Base-by-base conservation (phyloP, 345 rosid species). In the Toxicodendron radicans region DNA sequence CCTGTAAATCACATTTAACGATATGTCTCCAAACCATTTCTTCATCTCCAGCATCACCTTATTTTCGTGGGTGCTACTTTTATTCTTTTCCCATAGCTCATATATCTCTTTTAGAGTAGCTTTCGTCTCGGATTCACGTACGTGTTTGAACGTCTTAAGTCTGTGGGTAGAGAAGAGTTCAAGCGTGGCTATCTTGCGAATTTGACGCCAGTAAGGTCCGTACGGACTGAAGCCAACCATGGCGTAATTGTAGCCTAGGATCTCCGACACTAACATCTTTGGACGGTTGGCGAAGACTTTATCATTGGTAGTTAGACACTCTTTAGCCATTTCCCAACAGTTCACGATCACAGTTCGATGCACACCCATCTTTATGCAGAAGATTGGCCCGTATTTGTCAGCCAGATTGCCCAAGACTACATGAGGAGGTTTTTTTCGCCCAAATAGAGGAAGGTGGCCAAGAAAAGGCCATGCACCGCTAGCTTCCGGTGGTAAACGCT, bases 371-470 rank as follows among this genome's bases (percentile, higher is more conserved):
- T 43, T 63, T 69, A 87, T 68, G 16, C 66, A 77, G 78, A 82
- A 84, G 33, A 84, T 73, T 0, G 84, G 83, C 0, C 38, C 38
- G 6, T 58, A 43, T 27, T 81, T 83, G 4, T 81, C 81, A 0
- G 81, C 84, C 82, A 80, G 41, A 12, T 66, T 16, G 8, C 57
- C 73, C 4, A 87, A 38, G 0, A 76, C 41, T 20, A 60, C 62
- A 27, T 87, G 85, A 2, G 85, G 62, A 1, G 72, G 85, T 60
- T 71, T 21, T 0, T 78, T 33, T 0, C 85, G 85, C 56, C 73
- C 61, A 10, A 87, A 64, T 43, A 77, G 85, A 45, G 43, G 85
- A 49, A 87, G 85, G 56, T 84, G 88, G 27, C 90, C 87, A 14
- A 83, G 53, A 5, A 82, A 2, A 2, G 88, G 86, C 86, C 85